Conservation (phyloP, 1,284 basidiomycete genomes). For the Leccinum angustisporum region DNA sequence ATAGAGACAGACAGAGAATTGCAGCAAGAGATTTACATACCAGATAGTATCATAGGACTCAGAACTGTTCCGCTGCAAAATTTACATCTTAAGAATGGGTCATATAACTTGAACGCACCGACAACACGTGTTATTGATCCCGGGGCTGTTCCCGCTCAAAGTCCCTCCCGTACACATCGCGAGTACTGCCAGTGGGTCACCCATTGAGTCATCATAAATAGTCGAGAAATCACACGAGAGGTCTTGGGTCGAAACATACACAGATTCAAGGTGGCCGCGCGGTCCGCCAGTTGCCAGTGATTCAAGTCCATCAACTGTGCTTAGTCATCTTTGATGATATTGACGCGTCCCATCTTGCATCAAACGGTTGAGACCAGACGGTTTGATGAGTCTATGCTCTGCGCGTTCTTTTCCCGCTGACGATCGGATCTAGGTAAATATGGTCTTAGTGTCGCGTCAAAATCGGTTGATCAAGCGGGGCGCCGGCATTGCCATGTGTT, state of each 20-base stretch:
- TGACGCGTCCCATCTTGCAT: background rate
- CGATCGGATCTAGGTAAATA: background rate
- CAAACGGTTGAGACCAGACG: background rate
- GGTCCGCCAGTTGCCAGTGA: no score
- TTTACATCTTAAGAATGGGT: background rate
- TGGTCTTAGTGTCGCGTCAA: no score
- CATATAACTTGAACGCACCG: background rate
- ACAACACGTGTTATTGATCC: background rate
- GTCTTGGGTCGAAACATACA: background rate
- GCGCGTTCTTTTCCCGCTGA: constrained; percentile 1
- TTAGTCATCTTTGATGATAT: background rate
- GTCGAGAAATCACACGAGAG: background rate
- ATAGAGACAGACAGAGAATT: background rate
- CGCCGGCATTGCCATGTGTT: constrained; percentile 3
- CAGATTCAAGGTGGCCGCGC: no score
- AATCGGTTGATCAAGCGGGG: background rate
- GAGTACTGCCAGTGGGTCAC: background rate
- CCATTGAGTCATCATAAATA: background rate
- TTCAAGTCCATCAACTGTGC: no score
- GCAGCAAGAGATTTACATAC: background rate
- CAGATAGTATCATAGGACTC: background rate
- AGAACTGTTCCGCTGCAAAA: background rate
- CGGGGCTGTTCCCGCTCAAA: background rate
- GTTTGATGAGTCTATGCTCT: background rate
- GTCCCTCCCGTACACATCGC: background rate